Conservation (phyloP, 495 filamentous ascomycete species). For the Penicillium waksmanii region DNA sequence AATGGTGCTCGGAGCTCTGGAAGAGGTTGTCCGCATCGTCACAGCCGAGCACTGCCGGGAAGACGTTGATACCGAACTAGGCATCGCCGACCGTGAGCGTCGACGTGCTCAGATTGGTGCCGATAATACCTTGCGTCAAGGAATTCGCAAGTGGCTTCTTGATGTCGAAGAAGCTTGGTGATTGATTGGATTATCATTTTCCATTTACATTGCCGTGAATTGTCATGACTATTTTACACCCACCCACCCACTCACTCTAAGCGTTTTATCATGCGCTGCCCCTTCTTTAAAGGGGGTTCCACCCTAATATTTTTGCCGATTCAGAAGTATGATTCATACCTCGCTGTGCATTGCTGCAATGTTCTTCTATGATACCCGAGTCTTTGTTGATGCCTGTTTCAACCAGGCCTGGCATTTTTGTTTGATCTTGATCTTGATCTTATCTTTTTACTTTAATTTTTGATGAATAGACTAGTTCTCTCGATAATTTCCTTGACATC, state of each 20-base stretch:
- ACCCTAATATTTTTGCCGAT: neutral
- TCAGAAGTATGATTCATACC: conserved; percentile 1
- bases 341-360: conserved; percentile 11
- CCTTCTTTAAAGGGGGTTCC: neutral
- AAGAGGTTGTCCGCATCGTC: conserved; percentile 65
- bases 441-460: neutral
- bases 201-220: neutral
- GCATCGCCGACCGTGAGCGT: conserved; percentile 42
- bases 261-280: neutral
- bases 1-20: conserved; percentile 64
- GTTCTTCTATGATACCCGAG: conserved; percentile 37
- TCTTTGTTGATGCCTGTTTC: conserved; percentile 14
- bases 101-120: conserved; percentile 39
- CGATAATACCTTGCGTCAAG: conserved; percentile 65
- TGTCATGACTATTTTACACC: neutral
- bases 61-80: conserved; percentile 41
- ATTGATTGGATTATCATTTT: conserved; percentile 11
- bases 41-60: conserved; percentile 57
- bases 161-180: conserved; percentile 59
- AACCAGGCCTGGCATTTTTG: neutral
- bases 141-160: conserved; percentile 65
- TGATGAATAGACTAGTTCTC: neutral
- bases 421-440: conserved; percentile 5
- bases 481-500: neutral
- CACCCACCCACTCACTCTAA: neutral